Base-by-base conservation (phyloP, 805 yeast species). In the Pichia californica region DNA sequence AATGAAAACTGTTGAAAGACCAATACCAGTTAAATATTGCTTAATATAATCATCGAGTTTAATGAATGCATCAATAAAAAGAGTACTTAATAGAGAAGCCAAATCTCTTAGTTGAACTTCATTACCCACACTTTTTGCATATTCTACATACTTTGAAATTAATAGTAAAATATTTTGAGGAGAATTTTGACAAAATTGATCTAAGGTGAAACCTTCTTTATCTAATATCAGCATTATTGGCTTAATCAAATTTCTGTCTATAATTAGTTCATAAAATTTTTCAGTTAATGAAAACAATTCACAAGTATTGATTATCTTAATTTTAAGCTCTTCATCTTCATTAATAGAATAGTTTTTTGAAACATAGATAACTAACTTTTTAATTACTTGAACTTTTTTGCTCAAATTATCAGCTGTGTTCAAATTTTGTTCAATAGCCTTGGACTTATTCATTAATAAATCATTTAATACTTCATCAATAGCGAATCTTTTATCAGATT, bases 401-500 rank as follows among this genome's bases (percentile, higher is more conserved):
- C 59, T 61, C 30, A 86, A 64, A 45, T 77, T 81, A 15, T 71
- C 74, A 8, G 63, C 67, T 10, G 79, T 52, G 2, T 81, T 70
- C 1, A 79, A 37, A 15, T 16, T 27, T 10, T 23, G 21, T 10
- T 73, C 61, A 33, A 87, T 80, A 16, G 82, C 63, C 50, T 67
- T 62, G 0, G 86, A 78, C 1, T 65, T 63, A 5, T 87, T 77
- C 16, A 62, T 55, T 26, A 83, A 55, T 9, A 89, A 71, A 47
- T 83, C 89, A 13, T 66, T 54, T 2, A 76, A 63, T 4, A 85
- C 73, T 6, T 63, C 53, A 2, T 59, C 48, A 4, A 83, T 59
- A n/a, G 89, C 80, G 3, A 50, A 48, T 47, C 74, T 79, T 18
- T 80, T 59, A 27, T 71, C 78, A 2, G 58, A 53, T 2, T 59